A percentile compares a stretch with the other conserved stretches of the same genome.
These are phyloP conservation scores for Tuber melanosporum DNA, from an alignment of 495 filamentous ascomycete species.

Conservation along the genomic window DNA sequence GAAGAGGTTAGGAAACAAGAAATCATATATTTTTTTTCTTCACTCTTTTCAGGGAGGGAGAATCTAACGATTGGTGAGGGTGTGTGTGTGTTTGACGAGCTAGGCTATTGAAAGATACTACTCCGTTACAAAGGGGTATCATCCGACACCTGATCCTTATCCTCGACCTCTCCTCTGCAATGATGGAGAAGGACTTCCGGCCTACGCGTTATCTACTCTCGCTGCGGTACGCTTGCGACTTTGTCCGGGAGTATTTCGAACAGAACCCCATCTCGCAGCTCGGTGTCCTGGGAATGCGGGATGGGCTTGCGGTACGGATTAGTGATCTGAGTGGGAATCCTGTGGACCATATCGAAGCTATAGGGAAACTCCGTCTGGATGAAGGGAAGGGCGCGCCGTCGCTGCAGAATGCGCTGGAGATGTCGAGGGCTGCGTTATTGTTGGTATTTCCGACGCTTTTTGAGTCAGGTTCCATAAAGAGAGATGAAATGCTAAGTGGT, in stretches of 20 bases:
- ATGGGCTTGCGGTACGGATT: conserved; percentile 77
- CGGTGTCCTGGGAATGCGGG: conserved; percentile 80
- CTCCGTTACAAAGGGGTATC: conserved; percentile 88
- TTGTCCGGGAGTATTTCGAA: conserved; percentile 92
- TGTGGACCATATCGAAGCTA: conserved; percentile 72
- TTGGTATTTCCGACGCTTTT: conserved; percentile 45
- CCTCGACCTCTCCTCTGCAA: conserved; percentile 86
- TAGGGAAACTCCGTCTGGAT: conserved; percentile 61
- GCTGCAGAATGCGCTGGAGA: conserved; percentile 90
- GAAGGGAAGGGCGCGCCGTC: conserved; percentile 85
- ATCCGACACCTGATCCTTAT: conserved; percentile 89
- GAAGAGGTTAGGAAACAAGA: conserved; percentile 53
- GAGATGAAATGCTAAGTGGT: conserved; percentile 21
- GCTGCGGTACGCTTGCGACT: conserved; percentile 76
- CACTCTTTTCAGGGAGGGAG: conserved; percentile 3
- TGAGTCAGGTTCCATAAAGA: conserved; percentile 10
- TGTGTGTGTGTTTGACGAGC: background rate
- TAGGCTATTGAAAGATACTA: conserved; percentile 81
- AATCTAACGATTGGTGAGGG: conserved; percentile 22
- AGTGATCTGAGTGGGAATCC: conserved; percentile 89
- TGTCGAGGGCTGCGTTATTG: conserved; percentile 84
- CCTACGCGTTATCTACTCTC: conserved; percentile 78
- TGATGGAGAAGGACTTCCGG: conserved; percentile 89
- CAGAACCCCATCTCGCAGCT: conserved; percentile 98
- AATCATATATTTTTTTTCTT: background rate